phyloP scores from a whole-genome alignment of 768 basidiomycete genomes.

The Hydnum rufescens region DNA sequence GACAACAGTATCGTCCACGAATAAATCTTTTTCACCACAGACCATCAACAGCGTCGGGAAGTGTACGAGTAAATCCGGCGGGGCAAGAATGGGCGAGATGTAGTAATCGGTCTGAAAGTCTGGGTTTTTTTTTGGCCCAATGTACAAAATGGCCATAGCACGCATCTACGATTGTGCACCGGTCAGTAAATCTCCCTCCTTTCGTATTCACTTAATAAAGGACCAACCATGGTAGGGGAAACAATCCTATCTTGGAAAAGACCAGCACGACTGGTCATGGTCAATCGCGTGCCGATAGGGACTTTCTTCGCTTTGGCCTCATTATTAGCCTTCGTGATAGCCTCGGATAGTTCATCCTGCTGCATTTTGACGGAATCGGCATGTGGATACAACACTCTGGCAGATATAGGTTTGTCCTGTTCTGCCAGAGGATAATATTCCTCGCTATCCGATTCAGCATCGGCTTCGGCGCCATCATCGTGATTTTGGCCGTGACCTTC shows the following conservation, averaged over 20 bases:
- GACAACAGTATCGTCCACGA: slow-evolving; percentile 95
- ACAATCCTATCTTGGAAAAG: slow-evolving; percentile 90
- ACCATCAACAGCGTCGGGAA: slow-evolving; percentile 90
- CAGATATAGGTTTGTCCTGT: slow-evolving; percentile 55
- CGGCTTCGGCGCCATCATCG: slow-evolving; percentile 19
- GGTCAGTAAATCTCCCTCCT: background rate
- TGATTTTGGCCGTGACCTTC: background rate
- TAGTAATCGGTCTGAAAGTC: slow-evolving; percentile 92
- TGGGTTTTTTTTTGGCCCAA: slow-evolving; percentile 83
- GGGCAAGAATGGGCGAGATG: slow-evolving; percentile 86
- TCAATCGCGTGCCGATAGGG: slow-evolving; percentile 69
- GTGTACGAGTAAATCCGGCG: slow-evolving; percentile 61
- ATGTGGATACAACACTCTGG: slow-evolving; percentile 35
- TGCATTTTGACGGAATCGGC: background rate
- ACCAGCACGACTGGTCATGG: slow-evolving; percentile 88
- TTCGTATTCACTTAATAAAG: background rate
- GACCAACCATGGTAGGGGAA: slow-evolving; percentile 83
- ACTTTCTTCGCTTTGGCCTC: slow-evolving; percentile 21
- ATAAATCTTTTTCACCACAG: slow-evolving; percentile 88
- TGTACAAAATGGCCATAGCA: slow-evolving; percentile 94
- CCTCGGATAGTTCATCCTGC: slow-evolving; percentile 30
- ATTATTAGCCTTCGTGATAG: slow-evolving; percentile 24
- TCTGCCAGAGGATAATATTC: slow-evolving; percentile 34
- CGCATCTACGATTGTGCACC: slow-evolving; percentile 52
- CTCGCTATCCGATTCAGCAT: slow-evolving; percentile 19